A percentile compares a stretch with the other conserved stretches of the same genome.
Conservation (phyloP, 176 grass and related monocot genomes). For the Puccinellia tenuiflora region DNA sequence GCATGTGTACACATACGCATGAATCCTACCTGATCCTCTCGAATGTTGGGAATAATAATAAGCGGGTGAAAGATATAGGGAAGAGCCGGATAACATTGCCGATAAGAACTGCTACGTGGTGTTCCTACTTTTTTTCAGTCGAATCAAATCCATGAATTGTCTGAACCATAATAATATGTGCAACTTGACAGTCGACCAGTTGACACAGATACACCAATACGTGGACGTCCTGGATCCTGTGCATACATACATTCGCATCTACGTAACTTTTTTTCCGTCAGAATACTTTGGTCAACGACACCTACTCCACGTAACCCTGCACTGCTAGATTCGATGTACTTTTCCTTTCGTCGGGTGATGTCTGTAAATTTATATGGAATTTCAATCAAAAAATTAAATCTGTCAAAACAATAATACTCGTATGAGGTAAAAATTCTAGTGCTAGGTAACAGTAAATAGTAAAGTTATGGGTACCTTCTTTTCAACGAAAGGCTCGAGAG, state of each 20-base stretch:
- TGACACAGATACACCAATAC: neutral
- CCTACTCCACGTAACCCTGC: neutral
- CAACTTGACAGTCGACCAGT: conserved; percentile 19
- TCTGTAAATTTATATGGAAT: neutral
- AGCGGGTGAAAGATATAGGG: neutral
- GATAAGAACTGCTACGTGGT: conserved; percentile 38
- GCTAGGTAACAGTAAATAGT: no score
- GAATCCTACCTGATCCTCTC: neutral
- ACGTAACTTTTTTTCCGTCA: neutral
- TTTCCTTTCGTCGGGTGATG: neutral
- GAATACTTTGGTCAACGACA: neutral
- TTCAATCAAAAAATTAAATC: neutral
- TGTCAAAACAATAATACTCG: no score
- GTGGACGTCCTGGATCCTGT: neutral
- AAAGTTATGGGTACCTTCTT: no score
- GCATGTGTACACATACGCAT: neutral
- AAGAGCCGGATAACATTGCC: conserved; percentile 23
- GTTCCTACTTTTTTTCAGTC: conserved; percentile 1
- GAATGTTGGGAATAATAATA: neutral
- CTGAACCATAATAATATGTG: conserved; percentile 1
- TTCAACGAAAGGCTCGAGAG: no score
- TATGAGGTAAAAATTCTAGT: no score
- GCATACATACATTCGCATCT: conserved; percentile 6
- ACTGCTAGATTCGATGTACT: neutral
- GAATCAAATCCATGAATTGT: conserved; percentile 11